Evolutionary conservation across 2,329 filamentous ascomycete species (phyloP).

Genomic region (Fusarium abutilonis): DNA sequence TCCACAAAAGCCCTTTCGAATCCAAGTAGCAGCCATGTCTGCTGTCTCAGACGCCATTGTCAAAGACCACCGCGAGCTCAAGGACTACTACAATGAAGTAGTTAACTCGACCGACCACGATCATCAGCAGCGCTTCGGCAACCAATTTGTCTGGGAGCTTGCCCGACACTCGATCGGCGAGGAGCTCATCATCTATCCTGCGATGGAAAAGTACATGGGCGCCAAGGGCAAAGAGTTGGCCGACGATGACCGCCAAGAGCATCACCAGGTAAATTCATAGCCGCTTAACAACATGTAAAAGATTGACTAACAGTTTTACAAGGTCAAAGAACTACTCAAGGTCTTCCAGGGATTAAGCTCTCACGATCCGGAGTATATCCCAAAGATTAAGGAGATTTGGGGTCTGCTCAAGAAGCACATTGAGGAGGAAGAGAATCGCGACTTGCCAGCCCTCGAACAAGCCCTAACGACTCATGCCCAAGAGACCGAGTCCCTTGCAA

Average conservation of each 20-base stretch:
- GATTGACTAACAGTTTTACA: not conserved
- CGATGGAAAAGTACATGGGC: conserved; percentile 59
- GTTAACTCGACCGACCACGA: conserved; percentile 50
- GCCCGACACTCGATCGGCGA: conserved; percentile 60
- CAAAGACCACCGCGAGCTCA: conserved; percentile 47
- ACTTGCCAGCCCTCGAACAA: conserved; percentile 60
- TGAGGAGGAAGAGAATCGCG: conserved; percentile 60
- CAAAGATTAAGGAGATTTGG: conserved; percentile 57
- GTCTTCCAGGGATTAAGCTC: conserved; percentile 59
- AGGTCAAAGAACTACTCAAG: conserved; percentile 64
- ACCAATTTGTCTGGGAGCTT: conserved; percentile 61
- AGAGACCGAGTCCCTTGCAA: conserved; percentile 47
- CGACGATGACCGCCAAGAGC: conserved; percentile 59
- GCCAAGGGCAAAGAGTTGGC: conserved; percentile 56
- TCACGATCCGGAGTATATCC: conserved; percentile 54
- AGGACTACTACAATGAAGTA: conserved; percentile 55
- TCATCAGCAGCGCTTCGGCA: conserved; percentile 54
- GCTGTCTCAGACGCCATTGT: conserved; percentile 41
- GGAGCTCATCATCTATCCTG: conserved; percentile 64
- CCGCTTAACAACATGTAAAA: not conserved
- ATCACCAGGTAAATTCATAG: conserved; percentile 52
- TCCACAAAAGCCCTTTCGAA: not conserved
- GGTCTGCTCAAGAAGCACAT: conserved; percentile 57
- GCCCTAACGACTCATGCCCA: conserved; percentile 44
- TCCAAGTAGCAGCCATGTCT: conserved; percentile 9